Percentiles rank a stretch among this genome's conserved stretches.
Conservation (phyloP, 805 yeast species). For the Candida peoriensis region DNA sequence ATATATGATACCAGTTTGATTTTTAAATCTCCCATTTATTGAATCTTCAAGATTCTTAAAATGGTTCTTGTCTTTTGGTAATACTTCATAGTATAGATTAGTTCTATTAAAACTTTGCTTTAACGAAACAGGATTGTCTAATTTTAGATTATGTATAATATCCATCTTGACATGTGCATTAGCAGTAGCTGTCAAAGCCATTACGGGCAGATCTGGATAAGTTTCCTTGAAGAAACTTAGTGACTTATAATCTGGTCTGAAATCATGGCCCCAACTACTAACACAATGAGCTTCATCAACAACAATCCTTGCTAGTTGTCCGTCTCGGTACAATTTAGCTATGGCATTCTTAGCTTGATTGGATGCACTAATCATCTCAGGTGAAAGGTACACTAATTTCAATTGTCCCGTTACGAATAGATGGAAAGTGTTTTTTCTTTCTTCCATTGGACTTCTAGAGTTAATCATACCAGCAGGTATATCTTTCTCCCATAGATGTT, state of each 20-base stretch:
- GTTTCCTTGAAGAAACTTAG: conserved; percentile 65
- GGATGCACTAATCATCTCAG: conserved; percentile 87
- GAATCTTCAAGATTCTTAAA: conserved; percentile 56
- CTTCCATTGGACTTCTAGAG: conserved; percentile 63
- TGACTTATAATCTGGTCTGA: conserved; percentile 90
- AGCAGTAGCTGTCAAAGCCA: conserved; percentile 98
- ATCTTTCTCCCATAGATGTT: conserved; percentile 60
- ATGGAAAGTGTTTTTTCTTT: conserved; percentile 57
- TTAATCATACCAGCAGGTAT: conserved; percentile 86
- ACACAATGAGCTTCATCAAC: conserved; percentile 99
- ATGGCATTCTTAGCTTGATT: conserved; percentile 62
- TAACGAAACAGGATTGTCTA: conserved; percentile 56
- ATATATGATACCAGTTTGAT: conserved; percentile 82
- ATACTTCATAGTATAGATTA: conserved; percentile 74
- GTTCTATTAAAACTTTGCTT: conserved; percentile 92
- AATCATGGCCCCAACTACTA: conserved; percentile 98
- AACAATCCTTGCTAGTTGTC: conserved; percentile 74
- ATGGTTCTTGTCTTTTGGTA: conserved; percentile 52
- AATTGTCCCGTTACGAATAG: conserved; percentile 61
- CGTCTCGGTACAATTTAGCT: conserved; percentile 45
- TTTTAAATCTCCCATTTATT: conserved; percentile 44
- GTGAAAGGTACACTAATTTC: conserved; percentile 81
- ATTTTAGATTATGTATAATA: conserved; percentile 70
- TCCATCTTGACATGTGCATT: conserved; percentile 85
- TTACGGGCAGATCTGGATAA: conserved; percentile 79